phyloP scores from a whole-genome alignment of 768 basidiomycete genomes.

The Gymnopilus junonius region DNA sequence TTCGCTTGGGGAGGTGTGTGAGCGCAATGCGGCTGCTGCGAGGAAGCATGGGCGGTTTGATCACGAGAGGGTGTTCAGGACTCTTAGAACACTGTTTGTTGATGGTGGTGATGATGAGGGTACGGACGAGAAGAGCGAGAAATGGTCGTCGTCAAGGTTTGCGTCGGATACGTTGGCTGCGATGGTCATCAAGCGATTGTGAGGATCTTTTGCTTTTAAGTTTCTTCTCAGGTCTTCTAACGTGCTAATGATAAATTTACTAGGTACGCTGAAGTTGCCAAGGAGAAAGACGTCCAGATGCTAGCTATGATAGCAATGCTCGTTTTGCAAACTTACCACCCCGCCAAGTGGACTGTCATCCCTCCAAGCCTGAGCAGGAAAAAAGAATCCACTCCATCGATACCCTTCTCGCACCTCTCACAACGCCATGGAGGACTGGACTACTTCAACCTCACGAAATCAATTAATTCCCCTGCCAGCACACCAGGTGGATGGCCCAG shows the following conservation, averaged over 20 bases:
- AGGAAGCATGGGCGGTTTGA: constrained; percentile 61
- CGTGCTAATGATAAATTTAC: not conserved
- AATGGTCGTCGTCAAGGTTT: constrained; percentile 17
- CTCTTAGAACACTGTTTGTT: constrained; percentile 53
- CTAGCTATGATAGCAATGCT: constrained; percentile 76
- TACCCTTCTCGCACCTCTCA: constrained; percentile 6
- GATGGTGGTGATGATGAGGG: constrained; percentile 18
- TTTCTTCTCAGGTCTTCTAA: constrained; percentile 1
- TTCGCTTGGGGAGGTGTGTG: constrained; percentile 52
- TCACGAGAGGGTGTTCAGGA: constrained; percentile 72
- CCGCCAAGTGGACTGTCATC: constrained; percentile 1
- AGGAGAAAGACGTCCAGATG: constrained; percentile 76
- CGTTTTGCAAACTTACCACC: constrained; percentile 55
- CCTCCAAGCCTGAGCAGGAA: constrained; percentile 13
- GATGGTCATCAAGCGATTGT: constrained; percentile 53
- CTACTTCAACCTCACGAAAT: constrained; percentile 60
- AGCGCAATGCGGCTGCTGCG: constrained; percentile 64
- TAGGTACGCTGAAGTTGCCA: constrained; percentile 46
- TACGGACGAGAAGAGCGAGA: constrained; percentile 14
- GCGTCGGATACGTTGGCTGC: constrained; percentile 38
- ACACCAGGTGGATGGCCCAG: constrained; percentile 59
- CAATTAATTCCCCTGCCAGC: constrained; percentile 41
- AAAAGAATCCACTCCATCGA: constrained; percentile 10
- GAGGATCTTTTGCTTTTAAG: constrained; percentile 21
- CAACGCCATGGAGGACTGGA: constrained; percentile 43